Evolutionary conservation across 140 eudicot species (phyloP).

Genomic region (Bidens hawaiensis): DNA sequence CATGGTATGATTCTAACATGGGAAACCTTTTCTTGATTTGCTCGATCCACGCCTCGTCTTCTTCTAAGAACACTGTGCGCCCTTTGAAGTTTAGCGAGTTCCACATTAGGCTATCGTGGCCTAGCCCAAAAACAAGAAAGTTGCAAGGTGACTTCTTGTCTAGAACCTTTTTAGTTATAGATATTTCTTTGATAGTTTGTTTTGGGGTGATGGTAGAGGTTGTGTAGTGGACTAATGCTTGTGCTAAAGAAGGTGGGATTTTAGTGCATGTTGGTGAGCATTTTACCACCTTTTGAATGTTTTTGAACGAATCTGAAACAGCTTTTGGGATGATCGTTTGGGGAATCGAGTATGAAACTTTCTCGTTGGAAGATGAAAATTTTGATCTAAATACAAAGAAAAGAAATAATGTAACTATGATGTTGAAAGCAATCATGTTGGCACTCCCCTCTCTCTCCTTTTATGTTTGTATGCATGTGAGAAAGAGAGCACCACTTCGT

Average conservation of each 20-base stretch:
- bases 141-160: constrained; percentile 78
- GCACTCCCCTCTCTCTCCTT: no score
- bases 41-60: constrained; percentile 76
- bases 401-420: constrained; percentile 34
- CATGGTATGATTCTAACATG: constrained; percentile 73
- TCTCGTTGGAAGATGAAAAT: constrained; percentile 32
- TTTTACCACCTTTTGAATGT: constrained; percentile 11
- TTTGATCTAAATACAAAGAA: constrained; percentile 40
- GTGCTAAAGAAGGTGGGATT: constrained; percentile 67
- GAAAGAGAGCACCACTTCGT: no score
- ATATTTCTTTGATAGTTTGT: constrained; percentile 69
- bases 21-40: constrained; percentile 69
- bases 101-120: constrained; percentile 95
- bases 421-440: no score
- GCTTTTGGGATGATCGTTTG: constrained; percentile 31
- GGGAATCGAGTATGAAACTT: constrained; percentile 22
- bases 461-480: no score
- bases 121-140: constrained; percentile 75
- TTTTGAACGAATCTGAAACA: constrained; percentile 19
- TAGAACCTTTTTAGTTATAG: constrained; percentile 49
- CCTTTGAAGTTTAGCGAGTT: constrained; percentile 65
- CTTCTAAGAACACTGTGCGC: constrained; percentile 69
- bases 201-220: constrained; percentile 89
- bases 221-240: constrained; percentile 71
- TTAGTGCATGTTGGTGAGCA: constrained; percentile 63